Base-by-base conservation (phyloP, 1,284 basidiomycete genomes). In the Mycena citricolor region DNA sequence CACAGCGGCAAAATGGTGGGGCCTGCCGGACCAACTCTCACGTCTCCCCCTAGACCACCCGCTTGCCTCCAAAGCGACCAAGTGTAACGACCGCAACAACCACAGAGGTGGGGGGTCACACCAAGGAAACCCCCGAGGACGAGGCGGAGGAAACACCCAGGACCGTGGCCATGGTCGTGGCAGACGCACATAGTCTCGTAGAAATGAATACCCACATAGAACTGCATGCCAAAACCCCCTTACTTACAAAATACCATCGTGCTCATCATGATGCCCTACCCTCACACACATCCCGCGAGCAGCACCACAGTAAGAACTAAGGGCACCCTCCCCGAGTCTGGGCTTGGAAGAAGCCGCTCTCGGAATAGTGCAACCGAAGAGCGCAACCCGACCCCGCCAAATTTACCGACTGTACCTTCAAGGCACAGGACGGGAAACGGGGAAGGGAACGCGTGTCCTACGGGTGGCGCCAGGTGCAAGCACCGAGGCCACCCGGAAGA, bases 301-400 rank as follows among this genome's bases (percentile, higher is more conserved):
- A n/a, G n/a, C n/a, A n/a, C n/a, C n/a, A n/a, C n/a, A n/a, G n/a
- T n/a, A n/a, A n/a, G n/a, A n/a, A n/a, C n/a, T n/a, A n/a, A n/a
- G n/a, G n/a, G n/a, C n/a, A n/a, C n/a, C n/a, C n/a, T n/a, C n/a
- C n/a, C 43, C 13, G 33, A 32, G 43, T 29, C 36, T 16, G 44
- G 44, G 44, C 44, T 23, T 36, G 39, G 39, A 47, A 42, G 29
- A 44, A 44, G 42, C n/a, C 35, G 42, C 39, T 19, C 23, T 10
- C 40, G 4, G 6, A 1, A 5, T 3, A 10, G 39, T n/a, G 20
- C 17, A 47, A n/a, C n/a, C n/a, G n/a, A n/a, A n/a, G n/a, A n/a
- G n/a, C 33, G 39, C 44, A 34, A 39, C 43, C 43, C 43, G 44
- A 46, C 20, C 38, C 38, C 28, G n/a, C 44, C 38, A 16, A 29